A percentile compares a stretch with the other conserved stretches of the same genome.
phyloP scores from a whole-genome alignment of 2,329 filamentous ascomycete genomes.

The Fusarium sp. region DNA sequence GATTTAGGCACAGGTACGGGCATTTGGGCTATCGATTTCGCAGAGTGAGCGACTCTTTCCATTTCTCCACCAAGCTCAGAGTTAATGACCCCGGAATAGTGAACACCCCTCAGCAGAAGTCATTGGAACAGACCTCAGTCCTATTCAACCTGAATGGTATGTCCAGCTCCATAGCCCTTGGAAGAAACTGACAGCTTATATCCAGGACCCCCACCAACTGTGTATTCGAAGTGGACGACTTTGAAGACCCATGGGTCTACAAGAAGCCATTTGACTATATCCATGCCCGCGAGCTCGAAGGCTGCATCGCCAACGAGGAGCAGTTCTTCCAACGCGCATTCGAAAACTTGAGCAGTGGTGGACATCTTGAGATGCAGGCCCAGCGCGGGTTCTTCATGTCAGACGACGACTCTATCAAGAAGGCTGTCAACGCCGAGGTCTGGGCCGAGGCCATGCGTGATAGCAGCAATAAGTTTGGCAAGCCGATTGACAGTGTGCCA shows the following conservation, averaged over 20 bases:
- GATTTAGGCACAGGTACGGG: slow-evolving; percentile 32
- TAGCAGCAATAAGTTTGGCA: slow-evolving; percentile 27
- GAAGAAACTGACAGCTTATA: fast-evolving
- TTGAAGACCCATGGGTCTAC: slow-evolving; percentile 33
- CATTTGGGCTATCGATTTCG: slow-evolving; percentile 38
- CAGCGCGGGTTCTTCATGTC: slow-evolving; percentile 23
- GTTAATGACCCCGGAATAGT: background rate
- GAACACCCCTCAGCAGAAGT: slow-evolving; percentile 34
- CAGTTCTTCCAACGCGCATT: slow-evolving; percentile 21
- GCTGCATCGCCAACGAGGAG: slow-evolving; percentile 31
- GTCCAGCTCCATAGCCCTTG: fast-evolving
- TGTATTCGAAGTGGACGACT: slow-evolving; percentile 31
- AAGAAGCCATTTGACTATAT: slow-evolving; percentile 34
- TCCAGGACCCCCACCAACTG: slow-evolving; percentile 27
- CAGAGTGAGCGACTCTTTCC: slow-evolving; percentile 11
- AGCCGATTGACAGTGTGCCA: slow-evolving; percentile 22
- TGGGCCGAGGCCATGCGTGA: slow-evolving; percentile 26
- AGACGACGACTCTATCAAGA: slow-evolving; percentile 30
- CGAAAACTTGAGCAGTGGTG: slow-evolving; percentile 22
- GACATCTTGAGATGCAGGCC: slow-evolving; percentile 29
- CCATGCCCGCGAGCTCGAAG: slow-evolving; percentile 35
- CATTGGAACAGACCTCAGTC: slow-evolving; percentile 35
- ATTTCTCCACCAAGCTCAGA: fast-evolving
- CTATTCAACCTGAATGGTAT: slow-evolving; percentile 37
- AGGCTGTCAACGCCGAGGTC: slow-evolving; percentile 21